Evolutionary conservation across 2,329 filamentous ascomycete species (phyloP), one percentile per base, ranked within the genome.

Genomic region (Trichoderma asperellum): DNA sequence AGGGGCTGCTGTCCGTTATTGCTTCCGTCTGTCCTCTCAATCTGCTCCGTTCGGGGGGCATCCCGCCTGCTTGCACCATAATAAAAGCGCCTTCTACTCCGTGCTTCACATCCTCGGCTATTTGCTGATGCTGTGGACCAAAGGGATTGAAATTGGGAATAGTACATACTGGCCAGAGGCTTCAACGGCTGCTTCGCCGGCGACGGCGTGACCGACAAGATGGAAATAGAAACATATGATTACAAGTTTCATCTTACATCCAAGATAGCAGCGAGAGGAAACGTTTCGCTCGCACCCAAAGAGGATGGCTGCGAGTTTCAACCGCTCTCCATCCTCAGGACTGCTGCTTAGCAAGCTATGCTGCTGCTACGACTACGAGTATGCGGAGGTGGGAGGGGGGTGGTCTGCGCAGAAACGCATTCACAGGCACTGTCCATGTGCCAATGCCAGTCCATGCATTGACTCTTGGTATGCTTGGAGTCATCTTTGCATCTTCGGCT

Each of bases 201-300:
- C 16, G 16, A 67, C 68, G 68, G 68, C 68, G 68, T 67, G 53
- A 70, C 68, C 68, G 68, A 70, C 37, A 40, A 2, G 61, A 69
- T 43, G 32, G 49, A 55, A 49, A 49, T 34, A 68, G 59, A 57
- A 58, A 67, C 63, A 67, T 52, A 67, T 52, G 59, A 64, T 63
- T 8, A 29, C 52, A 69, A 37, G 67, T 64, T 69, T 69, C 59
- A 56, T 63, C 52, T 49, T 58, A 34, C 37, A 62, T 4, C 34
- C 52, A 68, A 29, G 29, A 63, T 52, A 52, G 21, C 47, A 59
- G 32, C 29, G 24, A 64, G 57, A 69, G 60, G 49, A 59, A 69
- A 69, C 40, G 67, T 63, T 68, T 68, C 59, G 52, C 67, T 59
- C 53, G 24, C 49, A 53, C 32, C 53, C 67, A 59, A 49, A 5